These are phyloP conservation scores for Podila minutissima DNA, from an alignment of 192 early-diverging fungal species.

Conservation along the genomic window DNA sequence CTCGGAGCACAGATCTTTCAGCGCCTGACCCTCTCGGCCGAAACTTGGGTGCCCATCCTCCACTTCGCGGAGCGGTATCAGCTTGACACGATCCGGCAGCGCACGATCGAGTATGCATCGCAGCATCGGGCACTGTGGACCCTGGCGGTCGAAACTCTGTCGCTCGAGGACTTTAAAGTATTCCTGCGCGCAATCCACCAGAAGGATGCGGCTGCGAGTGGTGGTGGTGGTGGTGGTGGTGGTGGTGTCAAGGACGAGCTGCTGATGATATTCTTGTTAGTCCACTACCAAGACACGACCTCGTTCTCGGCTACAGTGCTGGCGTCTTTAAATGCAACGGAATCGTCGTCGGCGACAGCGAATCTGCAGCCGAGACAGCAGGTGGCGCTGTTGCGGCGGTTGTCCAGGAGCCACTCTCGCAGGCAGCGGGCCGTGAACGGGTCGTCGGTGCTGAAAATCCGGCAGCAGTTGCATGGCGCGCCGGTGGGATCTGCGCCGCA, in stretches of 20 bases:
- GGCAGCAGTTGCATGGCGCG: not conserved
- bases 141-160: constrained; percentile 8
- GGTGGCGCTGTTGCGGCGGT: not conserved
- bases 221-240: not conserved
- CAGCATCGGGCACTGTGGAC: not conserved
- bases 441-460: not conserved
- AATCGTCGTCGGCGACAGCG: not conserved
- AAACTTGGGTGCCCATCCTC: constrained; percentile 2
- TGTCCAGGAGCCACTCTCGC: not conserved
- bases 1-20: constrained; percentile 5
- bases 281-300: constrained; percentile 3
- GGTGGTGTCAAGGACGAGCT: constrained; percentile 11
- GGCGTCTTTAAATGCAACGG: not conserved
- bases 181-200: constrained; percentile 6
- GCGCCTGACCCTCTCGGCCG: not conserved
- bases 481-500: too few relatives aligned
- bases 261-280: constrained; percentile 15
- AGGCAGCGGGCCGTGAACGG: not conserved
- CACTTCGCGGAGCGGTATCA: constrained; percentile 11
- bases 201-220: not conserved
- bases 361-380: not conserved
- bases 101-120: not conserved
- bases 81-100: not conserved
- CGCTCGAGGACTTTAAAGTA: constrained; percentile 10
- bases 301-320: not conserved